Percentiles rank a stretch among this genome's conserved stretches.
These are phyloP conservation scores for Saccharomycopsis amapae DNA, from an alignment of 805 yeast species.

Conservation along the genomic window DNA sequence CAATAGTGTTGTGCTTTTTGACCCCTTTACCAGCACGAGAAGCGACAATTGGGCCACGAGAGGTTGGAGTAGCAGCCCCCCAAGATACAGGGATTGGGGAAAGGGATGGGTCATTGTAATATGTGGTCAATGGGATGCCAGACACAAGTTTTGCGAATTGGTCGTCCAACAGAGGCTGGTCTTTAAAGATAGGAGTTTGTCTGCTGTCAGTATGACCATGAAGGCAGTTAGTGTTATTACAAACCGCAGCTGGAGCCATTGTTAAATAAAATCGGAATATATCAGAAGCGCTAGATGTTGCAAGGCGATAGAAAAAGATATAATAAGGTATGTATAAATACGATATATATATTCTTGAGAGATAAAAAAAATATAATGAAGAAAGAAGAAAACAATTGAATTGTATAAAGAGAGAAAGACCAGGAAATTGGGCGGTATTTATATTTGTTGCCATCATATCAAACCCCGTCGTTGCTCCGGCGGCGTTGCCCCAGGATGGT, in stretches of 20 bases:
- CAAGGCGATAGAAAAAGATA: neutral
- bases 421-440: no score
- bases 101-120: slow-evolving; percentile 42
- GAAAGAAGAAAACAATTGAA: no score
- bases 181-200: slow-evolving; percentile 3
- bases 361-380: neutral
- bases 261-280: neutral
- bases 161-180: slow-evolving; percentile 16
- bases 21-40: slow-evolving; percentile 44
- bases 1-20: slow-evolving; percentile 52
- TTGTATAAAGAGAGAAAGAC: no score
- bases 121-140: slow-evolving; percentile 43
- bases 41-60: slow-evolving; percentile 53
- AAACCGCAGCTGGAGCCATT: slow-evolving; percentile 28
- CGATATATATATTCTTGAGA: neutral
- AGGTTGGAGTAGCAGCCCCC: slow-evolving; percentile 42
- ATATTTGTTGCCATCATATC: no score
- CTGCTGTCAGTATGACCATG: slow-evolving; percentile 6
- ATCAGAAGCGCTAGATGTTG: neutral
- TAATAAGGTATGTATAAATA: neutral
- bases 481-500: no score
- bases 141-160: slow-evolving; percentile 17
- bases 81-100: slow-evolving; percentile 45
- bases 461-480: no score
- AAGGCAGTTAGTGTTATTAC: slow-evolving; percentile 10